A percentile compares a stretch with the other conserved stretches of the same genome.
phyloP scores from a whole-genome alignment of 1,139 yeast species.

The Candida mesenterica region DNA sequence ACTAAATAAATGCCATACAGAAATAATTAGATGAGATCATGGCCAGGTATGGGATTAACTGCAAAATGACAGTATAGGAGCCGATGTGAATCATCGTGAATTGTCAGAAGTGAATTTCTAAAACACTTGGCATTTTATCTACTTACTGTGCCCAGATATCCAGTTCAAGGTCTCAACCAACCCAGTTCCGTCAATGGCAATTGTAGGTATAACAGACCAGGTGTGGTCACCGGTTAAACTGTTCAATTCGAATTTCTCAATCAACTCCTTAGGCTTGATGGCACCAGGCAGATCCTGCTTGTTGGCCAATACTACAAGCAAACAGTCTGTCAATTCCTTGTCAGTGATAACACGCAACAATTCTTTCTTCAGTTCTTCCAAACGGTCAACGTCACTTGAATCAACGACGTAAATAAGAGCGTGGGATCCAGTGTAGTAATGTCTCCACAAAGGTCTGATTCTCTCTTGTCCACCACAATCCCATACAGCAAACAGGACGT shows the following conservation, averaged over 20 bases:
- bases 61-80: too few relatives aligned
- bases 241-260: constrained; percentile 56
- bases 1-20: not conserved
- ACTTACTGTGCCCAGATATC: constrained; percentile 55
- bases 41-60: too few relatives aligned
- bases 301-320: constrained; percentile 82
- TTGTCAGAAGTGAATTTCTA: too few relatives aligned
- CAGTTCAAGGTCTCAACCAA: constrained; percentile 72
- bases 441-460: constrained; percentile 90
- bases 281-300: constrained; percentile 78
- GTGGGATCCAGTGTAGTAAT: constrained; percentile 89
- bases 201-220: constrained; percentile 77
- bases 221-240: constrained; percentile 55
- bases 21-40: not conserved
- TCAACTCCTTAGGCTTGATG: constrained; percentile 62
- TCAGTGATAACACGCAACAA: constrained; percentile 73
- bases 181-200: constrained; percentile 75
- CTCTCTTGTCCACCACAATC: constrained; percentile 97
- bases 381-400: constrained; percentile 66
- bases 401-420: constrained; percentile 94
- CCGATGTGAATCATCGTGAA: too few relatives aligned
- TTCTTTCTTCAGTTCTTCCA: constrained; percentile 78
- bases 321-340: constrained; percentile 77
- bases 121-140: too few relatives aligned
- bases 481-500: constrained; percentile 91